Conservation (phyloP, 176 grass and related monocot genomes). For the Phyllostachys edulis region DNA sequence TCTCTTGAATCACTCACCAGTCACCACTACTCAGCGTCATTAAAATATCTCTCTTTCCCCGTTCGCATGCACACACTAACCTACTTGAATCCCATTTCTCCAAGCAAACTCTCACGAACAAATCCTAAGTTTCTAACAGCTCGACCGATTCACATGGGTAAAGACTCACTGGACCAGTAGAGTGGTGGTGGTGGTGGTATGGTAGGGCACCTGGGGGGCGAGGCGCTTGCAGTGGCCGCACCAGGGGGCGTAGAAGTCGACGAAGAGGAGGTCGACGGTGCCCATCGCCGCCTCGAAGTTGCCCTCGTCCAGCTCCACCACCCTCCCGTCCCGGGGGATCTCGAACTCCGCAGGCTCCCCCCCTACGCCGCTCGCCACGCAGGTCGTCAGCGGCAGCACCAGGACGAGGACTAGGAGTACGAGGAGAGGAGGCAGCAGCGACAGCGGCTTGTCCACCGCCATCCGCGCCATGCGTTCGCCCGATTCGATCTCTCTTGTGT, state of each 20-base stretch:
- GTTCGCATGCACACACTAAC: neutral
- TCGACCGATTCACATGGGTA: neutral
- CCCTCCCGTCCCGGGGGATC: conserved; percentile 64
- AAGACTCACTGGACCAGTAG: neutral
- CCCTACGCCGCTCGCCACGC: conserved; percentile 23
- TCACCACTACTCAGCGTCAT: neutral
- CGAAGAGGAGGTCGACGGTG: conserved; percentile 62
- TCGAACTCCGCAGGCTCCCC: conserved; percentile 25
- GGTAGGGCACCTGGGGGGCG: conserved; percentile 63
- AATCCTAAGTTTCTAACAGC: neutral
- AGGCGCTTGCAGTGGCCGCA: conserved; percentile 97
- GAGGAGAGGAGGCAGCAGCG: neutral
- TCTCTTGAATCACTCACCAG: neutral
- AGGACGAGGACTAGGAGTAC: neutral
- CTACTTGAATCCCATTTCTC: neutral
- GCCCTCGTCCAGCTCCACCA: conserved; percentile 80
- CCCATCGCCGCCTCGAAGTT: conserved; percentile 67
- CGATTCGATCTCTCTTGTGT: too few relatives aligned
- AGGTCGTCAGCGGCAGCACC: neutral
- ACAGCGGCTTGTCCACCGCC: too few relatives aligned
- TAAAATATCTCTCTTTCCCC: neutral
- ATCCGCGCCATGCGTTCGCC: too few relatives aligned
- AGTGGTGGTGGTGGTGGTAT: neutral
- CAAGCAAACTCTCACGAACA: neutral
- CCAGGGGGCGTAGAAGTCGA: conserved; percentile 96